phyloP scores from a whole-genome alignment of 768 basidiomycete species.

The Tylopilus sp. region DNA sequence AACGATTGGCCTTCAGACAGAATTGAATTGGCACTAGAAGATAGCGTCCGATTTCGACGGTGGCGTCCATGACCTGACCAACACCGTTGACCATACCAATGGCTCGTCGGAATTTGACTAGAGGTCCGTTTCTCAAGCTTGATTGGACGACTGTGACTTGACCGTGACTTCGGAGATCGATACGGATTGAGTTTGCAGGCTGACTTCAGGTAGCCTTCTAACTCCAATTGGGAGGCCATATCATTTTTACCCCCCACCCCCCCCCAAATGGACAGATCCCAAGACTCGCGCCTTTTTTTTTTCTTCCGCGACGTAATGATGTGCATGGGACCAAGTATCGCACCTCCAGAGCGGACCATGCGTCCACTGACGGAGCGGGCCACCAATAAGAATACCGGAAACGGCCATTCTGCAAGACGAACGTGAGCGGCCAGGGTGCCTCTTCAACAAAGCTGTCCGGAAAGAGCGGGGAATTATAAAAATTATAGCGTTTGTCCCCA shows the following conservation, averaged over 20 bases:
- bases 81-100: conserved; percentile 12
- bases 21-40: conserved; percentile 9
- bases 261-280: conserved; percentile 2
- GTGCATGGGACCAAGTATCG: conserved; percentile 4
- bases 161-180: conserved; percentile 21
- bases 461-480: conserved; percentile 5
- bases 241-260: conserved; percentile 13
- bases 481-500: background rate
- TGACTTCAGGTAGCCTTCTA: conserved; percentile 18
- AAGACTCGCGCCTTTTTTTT: background rate
- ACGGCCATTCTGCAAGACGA: conserved; percentile 1
- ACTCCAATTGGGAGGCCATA: conserved; percentile 19
- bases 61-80: conserved; percentile 22
- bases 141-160: conserved; percentile 6
- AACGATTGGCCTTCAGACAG: conserved; percentile 13
- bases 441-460: background rate
- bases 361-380: background rate
- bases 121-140: conserved; percentile 18
- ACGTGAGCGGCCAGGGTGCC: background rate
- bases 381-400: conserved; percentile 7
- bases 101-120: conserved; percentile 20
- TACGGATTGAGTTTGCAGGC: conserved; percentile 20
- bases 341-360: background rate
- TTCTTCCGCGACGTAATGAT: conserved; percentile 24
- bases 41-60: conserved; percentile 18